Conservation (phyloP, 78 protist genomes). For the Abeoforma whisleri region DNA sequence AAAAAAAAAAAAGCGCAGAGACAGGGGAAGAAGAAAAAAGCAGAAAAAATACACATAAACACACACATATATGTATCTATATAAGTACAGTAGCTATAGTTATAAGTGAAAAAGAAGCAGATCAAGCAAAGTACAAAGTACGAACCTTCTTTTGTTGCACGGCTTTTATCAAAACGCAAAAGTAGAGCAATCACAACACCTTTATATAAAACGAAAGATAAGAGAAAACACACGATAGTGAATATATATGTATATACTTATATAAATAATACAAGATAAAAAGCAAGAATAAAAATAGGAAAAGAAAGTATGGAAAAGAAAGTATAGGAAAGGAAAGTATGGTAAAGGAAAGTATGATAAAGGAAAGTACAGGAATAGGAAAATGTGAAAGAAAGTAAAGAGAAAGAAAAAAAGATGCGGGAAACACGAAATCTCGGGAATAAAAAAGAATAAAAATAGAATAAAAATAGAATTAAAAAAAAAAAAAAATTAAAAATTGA, state of each 20-base stretch:
- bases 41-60: background rate
- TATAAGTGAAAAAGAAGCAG: background rate
- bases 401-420: background rate
- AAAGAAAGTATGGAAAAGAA: background rate
- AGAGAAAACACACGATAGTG: background rate
- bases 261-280: background rate
- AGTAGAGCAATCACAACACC: conserved; percentile 59
- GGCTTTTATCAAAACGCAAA: conserved; percentile 61
- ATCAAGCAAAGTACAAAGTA: background rate
- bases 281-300: background rate
- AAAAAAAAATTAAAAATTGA: too few relatives aligned
- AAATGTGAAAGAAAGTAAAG: background rate
- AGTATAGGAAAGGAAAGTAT: background rate
- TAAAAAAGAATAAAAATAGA: background rate
- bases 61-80: conserved; percentile 1
- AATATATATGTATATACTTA: background rate
- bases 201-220: background rate
- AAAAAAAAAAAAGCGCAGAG: background rate
- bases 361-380: background rate
- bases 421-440: background rate
- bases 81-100: background rate
- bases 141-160: background rate
- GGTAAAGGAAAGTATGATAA: background rate
- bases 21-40: background rate
- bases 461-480: too few relatives aligned